Base-by-base conservation (phyloP, 768 basidiomycete species). In the Saitozyma sp. region DNA sequence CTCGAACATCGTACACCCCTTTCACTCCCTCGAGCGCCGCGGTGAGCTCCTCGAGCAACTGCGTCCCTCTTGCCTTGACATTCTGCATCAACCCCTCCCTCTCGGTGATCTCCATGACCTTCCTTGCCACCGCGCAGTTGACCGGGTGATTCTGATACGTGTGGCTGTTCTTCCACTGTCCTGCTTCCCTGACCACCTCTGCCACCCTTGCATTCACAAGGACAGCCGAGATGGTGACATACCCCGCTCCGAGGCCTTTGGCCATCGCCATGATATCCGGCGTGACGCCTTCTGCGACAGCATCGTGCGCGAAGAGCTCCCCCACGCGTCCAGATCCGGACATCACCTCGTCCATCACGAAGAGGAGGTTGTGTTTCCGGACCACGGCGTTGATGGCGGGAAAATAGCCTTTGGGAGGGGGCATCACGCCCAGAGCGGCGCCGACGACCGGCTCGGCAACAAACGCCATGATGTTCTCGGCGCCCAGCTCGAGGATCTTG, bases 121-220 rank as follows among this genome's bases (percentile, higher is more conserved):
- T 68, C 2, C 49, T 13, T 10, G 64, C 67, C 3, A 54, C 61
- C 8, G 67, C 67, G 48, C 64, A 68, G 41, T 56, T 59, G 42
- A 68, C 51, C 10, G 67, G 67, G 50, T 68, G 67, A 45, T 65
- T 62, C 54, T 68, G 67, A 59, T 68, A 68, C 3, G 64, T 68
- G 57, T 68, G 67, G 17, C 38, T 45, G 43, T 62, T 68, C 56
- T 65, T 65, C 67, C 67, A 68, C 42, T 57, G 59, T 4, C 67
- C 67, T 2, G 40, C 60, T 39, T 59, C 38, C 19, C 54, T 62
- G 43, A 68, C 58, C 19, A 43, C 41, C 5, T 58, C 54, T 8
- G 56, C 58, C 10, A 68, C 61, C 39, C 53, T 65, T n/a, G 58
- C n/a, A 16, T 41, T 45, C 10, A 65, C 56, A n/a, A 65, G 54